phyloP scores from a whole-genome alignment of 2,329 filamentous ascomycete genomes.

The Phaeosphaeriaceae sp. region DNA sequence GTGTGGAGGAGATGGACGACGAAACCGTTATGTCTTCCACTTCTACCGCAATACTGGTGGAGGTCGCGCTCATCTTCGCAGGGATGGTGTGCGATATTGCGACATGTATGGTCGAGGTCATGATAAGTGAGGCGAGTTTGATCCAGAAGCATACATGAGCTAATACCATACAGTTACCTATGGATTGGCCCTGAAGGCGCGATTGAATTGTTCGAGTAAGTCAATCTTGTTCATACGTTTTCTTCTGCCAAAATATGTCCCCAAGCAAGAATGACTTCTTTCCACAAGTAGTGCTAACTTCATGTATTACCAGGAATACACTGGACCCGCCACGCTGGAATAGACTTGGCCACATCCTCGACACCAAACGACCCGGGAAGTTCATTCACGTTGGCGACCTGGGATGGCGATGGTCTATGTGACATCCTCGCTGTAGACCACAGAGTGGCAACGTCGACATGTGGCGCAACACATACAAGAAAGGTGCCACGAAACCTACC shows the following conservation, averaged over 20 bases:
- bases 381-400: conserved; percentile 47
- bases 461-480: conserved; percentile 28
- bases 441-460: conserved; percentile 32
- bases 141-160: not conserved
- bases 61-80: conserved; percentile 26
- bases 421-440: conserved; percentile 45
- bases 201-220: conserved; percentile 12
- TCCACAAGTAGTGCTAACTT: no score
- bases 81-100: conserved; percentile 39
- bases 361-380: conserved; percentile 27
- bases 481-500: not conserved
- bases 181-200: conserved; percentile 13
- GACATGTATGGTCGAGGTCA: conserved; percentile 36
- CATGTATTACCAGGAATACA: not conserved
- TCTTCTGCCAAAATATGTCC: no score
- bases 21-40: conserved; percentile 14
- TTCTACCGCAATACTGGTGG: conserved; percentile 29
- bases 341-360: conserved; percentile 14
- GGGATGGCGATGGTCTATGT: conserved; percentile 47
- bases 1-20: conserved; percentile 13
- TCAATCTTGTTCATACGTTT: not conserved
- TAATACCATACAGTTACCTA: conserved; percentile 6
- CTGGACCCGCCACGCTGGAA: conserved; percentile 16
- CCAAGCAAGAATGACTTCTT: no score
- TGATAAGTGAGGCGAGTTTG: conserved; percentile 12